A percentile compares a stretch with the other conserved stretches of the same genome.
Conservation (phyloP, 1,284 basidiomycete genomes). For the Boletus putidus region DNA sequence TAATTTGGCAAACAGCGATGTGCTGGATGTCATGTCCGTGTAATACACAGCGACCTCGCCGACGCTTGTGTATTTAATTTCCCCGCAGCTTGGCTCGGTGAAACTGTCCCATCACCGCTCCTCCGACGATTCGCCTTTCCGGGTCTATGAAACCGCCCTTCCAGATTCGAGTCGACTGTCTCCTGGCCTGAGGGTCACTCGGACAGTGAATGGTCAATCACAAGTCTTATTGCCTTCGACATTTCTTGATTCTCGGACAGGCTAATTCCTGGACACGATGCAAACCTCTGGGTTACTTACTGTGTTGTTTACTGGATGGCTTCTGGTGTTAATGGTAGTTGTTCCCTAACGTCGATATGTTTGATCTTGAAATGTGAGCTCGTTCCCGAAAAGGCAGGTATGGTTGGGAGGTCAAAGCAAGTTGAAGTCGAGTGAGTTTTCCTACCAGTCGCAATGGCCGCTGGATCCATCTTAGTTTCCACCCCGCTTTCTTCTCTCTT, state of each 20-base stretch:
- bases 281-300: neutral
- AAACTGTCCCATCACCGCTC: conserved; percentile 7
- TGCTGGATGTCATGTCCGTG: conserved; percentile 35
- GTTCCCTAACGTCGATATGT: no score
- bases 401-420: conserved; percentile 4
- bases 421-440: neutral
- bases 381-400: conserved; percentile 32
- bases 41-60: conserved; percentile 14
- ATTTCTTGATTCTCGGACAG: conserved; percentile 9
- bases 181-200: neutral
- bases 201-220: neutral
- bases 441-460: conserved; percentile 37
- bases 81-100: conserved; percentile 1
- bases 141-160: conserved; percentile 6
- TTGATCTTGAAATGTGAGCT: neutral
- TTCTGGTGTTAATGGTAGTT: no score
- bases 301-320: neutral
- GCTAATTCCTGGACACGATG: neutral
- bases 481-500: conserved; percentile 66
- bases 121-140: conserved; percentile 21
- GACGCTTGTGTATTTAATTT: conserved; percentile 11
- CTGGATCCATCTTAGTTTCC: conserved; percentile 53
- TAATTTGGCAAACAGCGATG: conserved; percentile 6
- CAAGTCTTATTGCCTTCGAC: neutral
- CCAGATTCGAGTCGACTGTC: conserved; percentile 6